Percentiles rank a stretch among this genome's conserved stretches.
phyloP scores from a whole-genome alignment of 202 grass and related monocot genomes.

The Setaria italica region DNA sequence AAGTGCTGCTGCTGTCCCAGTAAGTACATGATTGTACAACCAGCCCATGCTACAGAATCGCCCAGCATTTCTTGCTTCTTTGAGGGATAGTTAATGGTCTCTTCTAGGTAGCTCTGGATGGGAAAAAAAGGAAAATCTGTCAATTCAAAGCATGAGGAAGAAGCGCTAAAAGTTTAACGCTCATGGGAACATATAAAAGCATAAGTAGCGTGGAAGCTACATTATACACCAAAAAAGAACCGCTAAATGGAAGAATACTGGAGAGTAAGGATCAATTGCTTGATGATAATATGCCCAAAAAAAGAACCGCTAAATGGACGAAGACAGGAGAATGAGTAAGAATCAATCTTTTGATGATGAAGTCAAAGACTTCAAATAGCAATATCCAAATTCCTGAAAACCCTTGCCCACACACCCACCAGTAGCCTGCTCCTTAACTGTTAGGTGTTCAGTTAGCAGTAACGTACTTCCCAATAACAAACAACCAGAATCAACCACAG shows the following conservation, averaged over 20 bases:
- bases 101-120: constrained; percentile 85
- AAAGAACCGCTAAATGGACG: background rate
- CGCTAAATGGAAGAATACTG: constrained; percentile 4
- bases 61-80: constrained; percentile 80
- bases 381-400: constrained; percentile 12
- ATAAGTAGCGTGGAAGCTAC: constrained; percentile 18
- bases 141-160: constrained; percentile 28
- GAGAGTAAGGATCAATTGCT: background rate
- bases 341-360: background rate
- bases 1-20: constrained; percentile 97
- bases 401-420: background rate
- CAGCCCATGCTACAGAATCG: constrained; percentile 97
- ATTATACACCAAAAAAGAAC: constrained; percentile 6
- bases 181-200: constrained; percentile 10
- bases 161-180: constrained; percentile 18
- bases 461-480: background rate
- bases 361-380: background rate
- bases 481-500: background rate
- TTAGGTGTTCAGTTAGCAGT: constrained; percentile 21
- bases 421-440: background rate
- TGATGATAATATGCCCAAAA: background rate
- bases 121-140: constrained; percentile 29
- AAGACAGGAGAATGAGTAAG: background rate
- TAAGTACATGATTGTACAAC: constrained; percentile 96
- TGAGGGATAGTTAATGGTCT: constrained; percentile 70